These are phyloP conservation scores for Nakazawaea sp. DNA, from an alignment of 805 yeast species.

Conservation along the genomic window DNA sequence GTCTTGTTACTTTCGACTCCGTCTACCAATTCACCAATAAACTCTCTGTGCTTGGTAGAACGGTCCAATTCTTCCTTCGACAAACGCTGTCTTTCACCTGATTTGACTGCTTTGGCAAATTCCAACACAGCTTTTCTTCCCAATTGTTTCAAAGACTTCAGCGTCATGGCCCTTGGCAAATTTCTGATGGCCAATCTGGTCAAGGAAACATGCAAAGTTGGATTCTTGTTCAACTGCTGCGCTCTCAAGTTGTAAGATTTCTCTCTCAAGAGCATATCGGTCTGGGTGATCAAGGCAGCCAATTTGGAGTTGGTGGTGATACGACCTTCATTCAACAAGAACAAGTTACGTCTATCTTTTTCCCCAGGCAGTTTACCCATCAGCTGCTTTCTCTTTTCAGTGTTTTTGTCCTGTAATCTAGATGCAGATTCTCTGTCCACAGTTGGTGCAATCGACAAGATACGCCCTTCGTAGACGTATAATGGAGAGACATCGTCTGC, in stretches of 20 bases:
- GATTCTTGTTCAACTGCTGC: constrained; percentile 85
- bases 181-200: constrained; percentile 94
- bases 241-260: constrained; percentile 81
- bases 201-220: constrained; percentile 85
- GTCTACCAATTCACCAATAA: constrained; percentile 27
- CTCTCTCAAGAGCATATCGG: constrained; percentile 84
- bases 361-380: constrained; percentile 77
- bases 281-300: constrained; percentile 56
- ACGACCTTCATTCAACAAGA: constrained; percentile 89
- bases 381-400: constrained; percentile 63
- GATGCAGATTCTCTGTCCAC: constrained; percentile 83
- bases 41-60: constrained; percentile 59
- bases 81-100: constrained; percentile 70
- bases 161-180: constrained; percentile 86
- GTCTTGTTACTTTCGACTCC: constrained; percentile 48
- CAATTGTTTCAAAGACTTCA: constrained; percentile 80
- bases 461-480: constrained; percentile 90
- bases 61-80: constrained; percentile 84
- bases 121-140: constrained; percentile 93
- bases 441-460: constrained; percentile 75
- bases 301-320: constrained; percentile 74
- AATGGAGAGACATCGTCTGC: constrained; percentile 89
- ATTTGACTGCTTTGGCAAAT: constrained; percentile 85
- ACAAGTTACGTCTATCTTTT: constrained; percentile 79
- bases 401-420: constrained; percentile 63